Evolutionary conservation across 371 early-diverging fungal species (phyloP), one percentile per base, ranked within the genome.

Genomic region (Haplosporangium sp.): DNA sequence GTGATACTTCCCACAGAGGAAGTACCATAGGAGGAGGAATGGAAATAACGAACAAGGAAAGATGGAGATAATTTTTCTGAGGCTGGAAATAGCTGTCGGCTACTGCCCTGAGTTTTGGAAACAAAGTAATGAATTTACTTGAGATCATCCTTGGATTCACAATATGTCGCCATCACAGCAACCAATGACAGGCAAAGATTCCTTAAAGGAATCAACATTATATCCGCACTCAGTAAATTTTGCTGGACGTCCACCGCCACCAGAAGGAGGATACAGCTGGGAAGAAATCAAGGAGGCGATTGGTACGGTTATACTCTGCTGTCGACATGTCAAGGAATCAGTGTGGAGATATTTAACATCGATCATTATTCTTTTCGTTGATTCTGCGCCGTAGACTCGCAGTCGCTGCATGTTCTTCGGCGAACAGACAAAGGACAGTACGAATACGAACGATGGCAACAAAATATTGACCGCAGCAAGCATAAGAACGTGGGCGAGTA

Each of bases 371-470:
- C 55, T 36, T 59, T 37, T 23, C 37, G 12, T 14, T 48, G 14
- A 6, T n/a, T 14, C n/a, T n/a, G n/a, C n/a, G n/a, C n/a, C n/a
- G n/a, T 56, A 71, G 79, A 58, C 12, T 42, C 56, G 20, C 64
- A 64, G 16, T 71, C 79, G 2, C 56, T 72, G 8, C 67, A 72
- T n/a, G 38, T 2, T 29, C 50, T 77, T 13, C 55, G 79, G n/a
- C 53, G 79, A n/a, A 77, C 79, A 3, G 79, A 77, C 58, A 77
- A 77, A 50, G 79, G 79, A 8, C 79, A 77, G 36, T 77, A 67
- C 37, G 79, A 77, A 37, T 77, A 77, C 29, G 79, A 77, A 23
- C 61, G 53, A 48, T 77, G 79, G 79, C 72, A 71, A 43, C 45
- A 21, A 16, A 18, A 46, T n/a, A 64, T 77, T 16, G 72, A 77